Evolutionary conservation across 2,329 filamentous ascomycete genomes (phyloP).

Genomic region (Cercospora beticola): DNA sequence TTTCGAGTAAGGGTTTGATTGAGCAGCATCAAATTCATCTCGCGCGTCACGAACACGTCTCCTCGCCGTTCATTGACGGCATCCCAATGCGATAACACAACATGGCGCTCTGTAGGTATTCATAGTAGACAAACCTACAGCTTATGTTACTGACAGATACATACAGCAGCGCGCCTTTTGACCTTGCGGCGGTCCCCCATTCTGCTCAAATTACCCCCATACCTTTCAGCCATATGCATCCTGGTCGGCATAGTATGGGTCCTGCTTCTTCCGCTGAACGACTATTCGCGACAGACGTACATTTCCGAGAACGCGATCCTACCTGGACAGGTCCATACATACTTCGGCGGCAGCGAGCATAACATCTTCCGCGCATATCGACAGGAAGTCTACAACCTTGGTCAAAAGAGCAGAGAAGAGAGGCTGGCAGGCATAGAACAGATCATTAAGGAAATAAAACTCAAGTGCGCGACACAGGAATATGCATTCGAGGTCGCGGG

Average conservation of each 20-base stretch:
- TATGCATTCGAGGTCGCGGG: constrained; percentile 83
- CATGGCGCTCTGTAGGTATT: constrained; percentile 34
- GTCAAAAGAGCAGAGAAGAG: constrained; percentile 44
- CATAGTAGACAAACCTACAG: neutral
- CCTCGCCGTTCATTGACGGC: neutral
- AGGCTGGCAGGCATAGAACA: constrained; percentile 59
- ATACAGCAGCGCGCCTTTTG: constrained; percentile 55
- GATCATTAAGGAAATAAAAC: constrained; percentile 73
- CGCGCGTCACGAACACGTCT: constrained; percentile 1
- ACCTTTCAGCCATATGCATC: constrained; percentile 82
- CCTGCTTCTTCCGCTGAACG: constrained; percentile 80
- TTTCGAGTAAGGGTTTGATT: neutral
- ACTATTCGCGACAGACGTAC: constrained; percentile 89
- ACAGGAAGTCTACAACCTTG: constrained; percentile 71
- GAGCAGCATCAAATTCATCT: neutral
- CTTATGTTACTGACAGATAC: neutral
- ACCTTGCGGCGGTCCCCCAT: constrained; percentile 77
- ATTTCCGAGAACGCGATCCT: constrained; percentile 96
- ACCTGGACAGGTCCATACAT: constrained; percentile 94
- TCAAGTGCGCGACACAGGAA: constrained; percentile 85
- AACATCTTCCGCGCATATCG: constrained; percentile 89
- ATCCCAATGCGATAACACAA: constrained; percentile 14
- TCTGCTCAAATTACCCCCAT: constrained; percentile 79
- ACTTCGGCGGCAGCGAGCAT: constrained; percentile 95
- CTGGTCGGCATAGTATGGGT: constrained; percentile 86